Evolutionary conservation across 352 stramenopile species (phyloP).

Genomic region (Halophytophthora polymorphica): DNA sequence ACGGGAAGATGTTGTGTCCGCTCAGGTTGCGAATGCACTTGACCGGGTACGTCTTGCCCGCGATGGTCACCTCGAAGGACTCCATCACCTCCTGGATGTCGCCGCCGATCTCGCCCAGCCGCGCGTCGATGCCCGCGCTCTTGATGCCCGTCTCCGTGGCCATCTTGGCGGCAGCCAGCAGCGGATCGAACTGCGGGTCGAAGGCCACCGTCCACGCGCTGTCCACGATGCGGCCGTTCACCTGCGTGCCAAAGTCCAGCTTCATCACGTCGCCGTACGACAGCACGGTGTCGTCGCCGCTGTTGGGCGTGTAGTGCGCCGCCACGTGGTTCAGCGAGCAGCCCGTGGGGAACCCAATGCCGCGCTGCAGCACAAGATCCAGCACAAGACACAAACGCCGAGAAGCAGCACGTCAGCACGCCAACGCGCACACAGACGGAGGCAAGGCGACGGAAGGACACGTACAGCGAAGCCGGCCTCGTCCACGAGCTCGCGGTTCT

Average conservation of each 20-base stretch:
- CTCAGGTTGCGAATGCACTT: conserved; percentile 98
- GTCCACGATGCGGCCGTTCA: conserved; percentile 97
- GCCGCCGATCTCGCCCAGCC: conserved; percentile 93
- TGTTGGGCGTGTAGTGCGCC: conserved; percentile 97
- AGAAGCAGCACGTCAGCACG: background rate
- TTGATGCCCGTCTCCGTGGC: conserved; percentile 94
- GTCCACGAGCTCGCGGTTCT: conserved; percentile 93
- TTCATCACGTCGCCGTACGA: conserved; percentile 97
- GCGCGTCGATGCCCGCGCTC: conserved; percentile 93
- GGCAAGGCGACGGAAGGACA: background rate
- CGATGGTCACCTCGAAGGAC: conserved; percentile 95
- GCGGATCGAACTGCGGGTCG: conserved; percentile 92
- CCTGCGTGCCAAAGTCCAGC: conserved; percentile 96
- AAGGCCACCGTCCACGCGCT: conserved; percentile 97
- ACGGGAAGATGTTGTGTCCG: conserved; percentile 97
- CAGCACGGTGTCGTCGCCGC: conserved; percentile 92
- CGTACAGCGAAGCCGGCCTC: conserved; percentile 87
- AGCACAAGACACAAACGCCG: background rate
- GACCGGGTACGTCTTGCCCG: conserved; percentile 94
- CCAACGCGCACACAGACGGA: background rate
- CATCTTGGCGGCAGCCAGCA: conserved; percentile 90
- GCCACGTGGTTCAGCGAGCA: conserved; percentile 97
- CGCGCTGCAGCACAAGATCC: conserved; percentile 33
- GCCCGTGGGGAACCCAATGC: conserved; percentile 84
- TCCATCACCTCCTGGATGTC: conserved; percentile 98